These are phyloP conservation scores for Stereocaulon alpinum DNA, from an alignment of 495 filamentous ascomycete genomes.

Conservation along the genomic window DNA sequence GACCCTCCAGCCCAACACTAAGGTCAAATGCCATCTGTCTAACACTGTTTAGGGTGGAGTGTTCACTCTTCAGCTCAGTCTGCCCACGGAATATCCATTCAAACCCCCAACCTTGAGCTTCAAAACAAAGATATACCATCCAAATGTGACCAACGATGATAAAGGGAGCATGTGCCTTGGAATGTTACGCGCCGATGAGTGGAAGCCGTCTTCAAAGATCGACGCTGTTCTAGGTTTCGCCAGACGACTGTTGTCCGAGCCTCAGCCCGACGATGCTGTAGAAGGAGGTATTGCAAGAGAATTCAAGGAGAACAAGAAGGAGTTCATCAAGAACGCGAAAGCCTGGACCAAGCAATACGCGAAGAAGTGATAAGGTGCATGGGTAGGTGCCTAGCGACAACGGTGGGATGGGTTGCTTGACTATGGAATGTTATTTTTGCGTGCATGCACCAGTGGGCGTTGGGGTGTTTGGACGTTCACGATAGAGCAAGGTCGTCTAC, in stretches of 20 bases:
- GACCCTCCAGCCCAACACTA: not conserved
- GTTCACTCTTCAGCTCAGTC: conserved; percentile 64
- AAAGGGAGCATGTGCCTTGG: conserved; percentile 87
- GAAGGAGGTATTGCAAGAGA: conserved; percentile 80
- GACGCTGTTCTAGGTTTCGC: conserved; percentile 69
- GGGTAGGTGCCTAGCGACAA: not conserved
- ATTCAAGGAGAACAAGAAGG: conserved; percentile 58
- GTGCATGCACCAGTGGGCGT: not conserved
- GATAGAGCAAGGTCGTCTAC: not conserved
- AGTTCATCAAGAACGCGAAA: conserved; percentile 75
- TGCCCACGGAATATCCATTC: conserved; percentile 90
- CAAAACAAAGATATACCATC: conserved; percentile 95
- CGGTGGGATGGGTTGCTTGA: not conserved
- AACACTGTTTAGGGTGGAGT: conserved; percentile 48
- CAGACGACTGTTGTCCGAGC: conserved; percentile 67
- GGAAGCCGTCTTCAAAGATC: conserved; percentile 85
- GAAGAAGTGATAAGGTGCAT: conserved; percentile 19
- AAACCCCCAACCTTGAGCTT: conserved; percentile 81
- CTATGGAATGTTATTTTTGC: not conserved
- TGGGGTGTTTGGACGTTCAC: not conserved
- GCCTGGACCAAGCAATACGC: conserved; percentile 79
- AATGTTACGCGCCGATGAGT: conserved; percentile 77
- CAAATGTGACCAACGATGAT: conserved; percentile 92
- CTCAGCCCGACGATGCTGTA: conserved; percentile 89
- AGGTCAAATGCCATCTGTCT: not conserved